Conservation (phyloP, 2,329 filamentous ascomycete genomes). For the Chrysoporthe cubensis region DNA sequence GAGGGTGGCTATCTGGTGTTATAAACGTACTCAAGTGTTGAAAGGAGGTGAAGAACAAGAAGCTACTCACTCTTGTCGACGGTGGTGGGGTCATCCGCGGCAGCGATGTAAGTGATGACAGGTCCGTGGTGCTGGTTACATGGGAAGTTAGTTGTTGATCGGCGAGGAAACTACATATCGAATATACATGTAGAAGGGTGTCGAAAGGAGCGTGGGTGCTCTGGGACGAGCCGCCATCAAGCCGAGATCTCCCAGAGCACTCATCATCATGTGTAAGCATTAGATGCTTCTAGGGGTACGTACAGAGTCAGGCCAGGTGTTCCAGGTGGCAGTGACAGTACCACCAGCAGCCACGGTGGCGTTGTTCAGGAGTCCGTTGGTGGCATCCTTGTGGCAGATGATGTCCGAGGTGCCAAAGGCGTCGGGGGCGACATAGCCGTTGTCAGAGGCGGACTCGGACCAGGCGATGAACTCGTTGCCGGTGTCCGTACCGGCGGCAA, state of each 20-base stretch:
- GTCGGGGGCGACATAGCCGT: slow-evolving; percentile 21
- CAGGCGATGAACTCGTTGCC: slow-evolving; percentile 28
- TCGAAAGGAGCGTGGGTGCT: not conserved
- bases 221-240: too few species aligned
- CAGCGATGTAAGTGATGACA: slow-evolving; percentile 37
- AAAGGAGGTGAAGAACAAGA: not conserved
- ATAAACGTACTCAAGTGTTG: not conserved
- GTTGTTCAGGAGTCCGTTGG: slow-evolving; percentile 32
- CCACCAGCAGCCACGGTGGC: slow-evolving; percentile 29
- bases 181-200: not conserved
- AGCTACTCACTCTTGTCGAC: slow-evolving; percentile 34
- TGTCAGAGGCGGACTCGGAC: slow-evolving; percentile 26
- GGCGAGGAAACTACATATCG: not conserved
- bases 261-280: not conserved
- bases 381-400: slow-evolving; percentile 25
- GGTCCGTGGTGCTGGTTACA: slow-evolving; percentile 33
- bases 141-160: not conserved
- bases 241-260: not conserved
- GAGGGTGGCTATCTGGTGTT: slow-evolving; percentile 30
- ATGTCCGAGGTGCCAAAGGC: slow-evolving; percentile 25
- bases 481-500: slow-evolving; percentile 19
- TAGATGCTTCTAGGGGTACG: not conserved
- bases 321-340: slow-evolving; percentile 32
- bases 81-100: slow-evolving; percentile 32
- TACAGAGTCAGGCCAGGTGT: slow-evolving; percentile 36